These are phyloP conservation scores for Globisporangium heterothallicum DNA, from an alignment of 352 stramenopile genomes.

Conservation along the genomic window DNA sequence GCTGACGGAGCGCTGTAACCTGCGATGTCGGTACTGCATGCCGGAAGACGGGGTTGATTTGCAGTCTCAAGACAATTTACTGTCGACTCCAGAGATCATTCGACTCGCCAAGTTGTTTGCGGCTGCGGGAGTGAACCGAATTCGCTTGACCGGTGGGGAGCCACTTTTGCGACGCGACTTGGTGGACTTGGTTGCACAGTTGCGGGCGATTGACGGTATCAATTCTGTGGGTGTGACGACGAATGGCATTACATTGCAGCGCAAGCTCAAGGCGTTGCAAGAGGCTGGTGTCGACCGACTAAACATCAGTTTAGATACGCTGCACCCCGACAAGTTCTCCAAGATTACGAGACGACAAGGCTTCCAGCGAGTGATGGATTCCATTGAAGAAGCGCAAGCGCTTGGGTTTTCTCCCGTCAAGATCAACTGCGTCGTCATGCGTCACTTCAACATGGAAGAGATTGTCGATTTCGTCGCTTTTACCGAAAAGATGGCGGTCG, in stretches of 20 bases:
- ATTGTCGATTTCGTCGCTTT: conserved; percentile 93
- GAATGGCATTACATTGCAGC: conserved; percentile 92
- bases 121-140: conserved; percentile 86
- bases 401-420: conserved; percentile 82
- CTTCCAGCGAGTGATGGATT: conserved; percentile 77
- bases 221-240: conserved; percentile 92
- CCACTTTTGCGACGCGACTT: conserved; percentile 59
- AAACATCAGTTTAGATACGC: conserved; percentile 96
- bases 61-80: conserved; percentile 64
- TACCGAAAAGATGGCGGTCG: conserved; percentile 75
- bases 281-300: conserved; percentile 83
- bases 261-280: conserved; percentile 75
- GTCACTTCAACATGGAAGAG: conserved; percentile 94
- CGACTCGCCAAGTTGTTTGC: conserved; percentile 88
- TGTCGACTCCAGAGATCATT: conserved; percentile 91
- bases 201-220: conserved; percentile 66
- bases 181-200: conserved; percentile 37
- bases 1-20: conserved; percentile 95
- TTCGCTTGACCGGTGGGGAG: conserved; percentile 95
- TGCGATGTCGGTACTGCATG: conserved; percentile 97
- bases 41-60: conserved; percentile 90
- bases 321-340: conserved; percentile 89
- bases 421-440: conserved; percentile 98
- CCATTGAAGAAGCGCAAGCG: conserved; percentile 68
- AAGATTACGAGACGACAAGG: conserved; percentile 91